A percentile compares a stretch with the other conserved stretches of the same genome.
These are phyloP conservation scores for Boletus pseudopeckii DNA, from an alignment of 768 basidiomycete genomes.

Conservation along the genomic window DNA sequence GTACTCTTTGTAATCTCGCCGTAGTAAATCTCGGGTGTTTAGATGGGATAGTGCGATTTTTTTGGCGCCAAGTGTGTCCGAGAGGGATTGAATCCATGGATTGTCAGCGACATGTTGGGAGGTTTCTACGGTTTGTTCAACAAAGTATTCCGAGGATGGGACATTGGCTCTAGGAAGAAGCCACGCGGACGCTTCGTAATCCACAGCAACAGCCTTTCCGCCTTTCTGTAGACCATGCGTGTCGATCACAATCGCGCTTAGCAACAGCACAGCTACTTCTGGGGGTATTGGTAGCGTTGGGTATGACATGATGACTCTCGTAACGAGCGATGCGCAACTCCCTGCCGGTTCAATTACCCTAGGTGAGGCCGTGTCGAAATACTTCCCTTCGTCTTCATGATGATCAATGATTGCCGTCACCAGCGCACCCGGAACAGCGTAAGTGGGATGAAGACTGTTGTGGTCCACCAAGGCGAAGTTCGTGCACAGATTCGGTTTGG, in stretches of 20 bases:
- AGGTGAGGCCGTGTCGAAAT: constrained; percentile 59
- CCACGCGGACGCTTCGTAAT: constrained; percentile 60
- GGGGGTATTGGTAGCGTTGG: constrained; percentile 36
- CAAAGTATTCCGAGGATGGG: constrained; percentile 16
- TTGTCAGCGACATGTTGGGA: constrained; percentile 36
- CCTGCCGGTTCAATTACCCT: constrained; percentile 69
- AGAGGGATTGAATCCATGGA: constrained; percentile 47
- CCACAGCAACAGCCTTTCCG: constrained; percentile 70
- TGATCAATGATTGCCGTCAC: constrained; percentile 88
- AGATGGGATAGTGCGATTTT: constrained; percentile 72
- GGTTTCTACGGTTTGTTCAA: not conserved
- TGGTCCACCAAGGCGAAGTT: constrained; percentile 88
- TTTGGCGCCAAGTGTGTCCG: constrained; percentile 41
- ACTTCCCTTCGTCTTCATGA: constrained; percentile 77
- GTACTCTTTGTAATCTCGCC: constrained; percentile 97
- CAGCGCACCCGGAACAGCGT: constrained; percentile 36
- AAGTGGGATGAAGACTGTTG: constrained; percentile 59
- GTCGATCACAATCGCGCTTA: constrained; percentile 83
- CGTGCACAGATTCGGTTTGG: constrained; percentile 38
- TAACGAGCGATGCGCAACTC: constrained; percentile 71
- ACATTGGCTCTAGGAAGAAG: constrained; percentile 59
- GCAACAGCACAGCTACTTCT: constrained; percentile 73
- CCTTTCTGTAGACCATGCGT: constrained; percentile 74
- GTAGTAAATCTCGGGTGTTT: constrained; percentile 69
- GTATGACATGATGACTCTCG: constrained; percentile 33